Percentiles rank a stretch among this genome's conserved stretches.
These are phyloP conservation scores for Ophiostoma australiae DNA, from an alignment of 2,329 filamentous ascomycete genomes.

Conservation along the genomic window DNA sequence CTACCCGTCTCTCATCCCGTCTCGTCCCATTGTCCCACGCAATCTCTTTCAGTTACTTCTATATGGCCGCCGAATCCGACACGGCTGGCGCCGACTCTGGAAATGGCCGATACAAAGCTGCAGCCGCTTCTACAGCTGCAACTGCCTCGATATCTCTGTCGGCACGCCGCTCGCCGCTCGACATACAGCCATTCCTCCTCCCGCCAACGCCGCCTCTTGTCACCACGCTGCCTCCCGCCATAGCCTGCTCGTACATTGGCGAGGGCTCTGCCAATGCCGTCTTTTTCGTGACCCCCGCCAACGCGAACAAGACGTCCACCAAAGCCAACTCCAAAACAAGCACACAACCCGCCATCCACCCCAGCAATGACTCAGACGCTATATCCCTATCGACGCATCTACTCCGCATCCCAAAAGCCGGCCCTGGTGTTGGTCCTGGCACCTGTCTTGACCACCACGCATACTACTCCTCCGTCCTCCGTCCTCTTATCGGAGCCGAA, in stretches of 20 bases:
- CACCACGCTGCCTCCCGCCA: conserved; percentile 20
- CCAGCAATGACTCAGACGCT: conserved; percentile 14
- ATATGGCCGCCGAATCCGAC: conserved; percentile 25
- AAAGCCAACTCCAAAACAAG: not conserved
- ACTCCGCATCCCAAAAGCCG: conserved; percentile 40
- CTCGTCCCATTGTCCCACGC: not conserved
- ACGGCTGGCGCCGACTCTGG: conserved; percentile 18
- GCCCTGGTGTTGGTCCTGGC: conserved; percentile 43
- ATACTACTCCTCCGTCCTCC: conserved; percentile 49
- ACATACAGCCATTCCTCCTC: not conserved
- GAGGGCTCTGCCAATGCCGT: conserved; percentile 77
- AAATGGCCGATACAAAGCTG: conserved; percentile 18
- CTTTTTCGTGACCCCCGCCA: conserved; percentile 39
- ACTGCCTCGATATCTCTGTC: conserved; percentile 1
- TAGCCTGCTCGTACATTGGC: conserved; percentile 41
- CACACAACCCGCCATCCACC: not conserved
- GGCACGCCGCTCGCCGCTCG: not conserved
- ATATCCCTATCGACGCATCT: conserved; percentile 24
- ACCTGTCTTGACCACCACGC: conserved; percentile 38
- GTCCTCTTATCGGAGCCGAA: conserved; percentile 50
- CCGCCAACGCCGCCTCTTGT: conserved; percentile 22
- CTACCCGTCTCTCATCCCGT: not conserved
- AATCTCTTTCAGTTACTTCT: not conserved
- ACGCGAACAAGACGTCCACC: not conserved
- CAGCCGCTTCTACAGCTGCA: not conserved